These are phyloP conservation scores for Edaphochlamys debaryana DNA, from an alignment of 139 green algal genomes.

Conservation along the genomic window DNA sequence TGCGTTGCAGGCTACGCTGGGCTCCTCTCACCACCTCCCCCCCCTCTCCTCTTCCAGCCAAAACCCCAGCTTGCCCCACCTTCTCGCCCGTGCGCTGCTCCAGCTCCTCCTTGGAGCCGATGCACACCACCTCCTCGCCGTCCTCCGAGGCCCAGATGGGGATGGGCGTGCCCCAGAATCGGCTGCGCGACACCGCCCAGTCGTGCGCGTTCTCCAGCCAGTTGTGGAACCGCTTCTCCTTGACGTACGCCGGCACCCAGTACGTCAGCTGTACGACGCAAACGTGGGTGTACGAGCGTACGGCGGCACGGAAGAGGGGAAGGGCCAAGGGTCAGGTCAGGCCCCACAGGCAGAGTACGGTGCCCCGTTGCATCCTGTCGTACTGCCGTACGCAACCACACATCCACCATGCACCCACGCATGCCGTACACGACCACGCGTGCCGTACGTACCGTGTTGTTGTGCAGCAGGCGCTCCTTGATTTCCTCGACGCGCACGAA, in stretches of 20 bases:
- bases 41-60: background rate
- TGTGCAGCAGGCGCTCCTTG: conserved; percentile 88
- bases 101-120: conserved; percentile 91
- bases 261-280: conserved; percentile 79
- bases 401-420: no score
- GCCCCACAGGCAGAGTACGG: no score
- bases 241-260: conserved; percentile 97
- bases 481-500: conserved; percentile 93
- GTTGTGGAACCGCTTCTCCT: conserved; percentile 99
- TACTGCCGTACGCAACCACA: no score
- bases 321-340: no score
- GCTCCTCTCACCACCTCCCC: background rate
- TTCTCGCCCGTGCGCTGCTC: conserved; percentile 87
- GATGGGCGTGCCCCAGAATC: conserved; percentile 99
- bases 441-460: conserved; percentile 83
- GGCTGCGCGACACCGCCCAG: conserved; percentile 81
- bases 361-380: no score
- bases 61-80: conserved; percentile 43
- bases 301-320: background rate
- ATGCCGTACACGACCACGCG: no score
- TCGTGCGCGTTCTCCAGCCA: conserved; percentile 97
- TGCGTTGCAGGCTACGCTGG: background rate
- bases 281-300: background rate
- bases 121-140: conserved; percentile 88
- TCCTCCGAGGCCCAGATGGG: conserved; percentile 94